Evolutionary conservation across 371 early-diverging fungal species (phyloP), one percentile per base, ranked within the genome.

Genomic region (Capillidium rhysosporum): DNA sequence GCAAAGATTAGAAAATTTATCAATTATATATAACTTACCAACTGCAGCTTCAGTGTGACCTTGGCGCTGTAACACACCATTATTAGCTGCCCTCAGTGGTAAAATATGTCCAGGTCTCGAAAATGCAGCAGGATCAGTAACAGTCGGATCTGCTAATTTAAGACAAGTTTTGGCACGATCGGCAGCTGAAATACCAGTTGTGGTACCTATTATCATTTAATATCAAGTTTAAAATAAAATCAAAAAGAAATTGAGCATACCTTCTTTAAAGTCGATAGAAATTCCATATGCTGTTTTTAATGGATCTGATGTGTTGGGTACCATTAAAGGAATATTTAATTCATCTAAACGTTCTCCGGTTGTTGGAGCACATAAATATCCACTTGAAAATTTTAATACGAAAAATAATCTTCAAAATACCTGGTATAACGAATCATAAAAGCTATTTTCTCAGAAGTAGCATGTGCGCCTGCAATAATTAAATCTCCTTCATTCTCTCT

Each of bases 401-500:
- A 5, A 5, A 43, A 43, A 43, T 16, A 43, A 16, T 43, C 9
- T 18, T 28, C 24, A 16, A 21, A 21, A 58, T 70, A 86, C 86
- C 84, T 84, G 16, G 88, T 82, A 67, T 94, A 75, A 45, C 90
- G 78, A 66, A 96, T 81, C 62, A 92, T 71, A 62, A 96, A 96
- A 10, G 94, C 92, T 75, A 90, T 80, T 63, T 88, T 81, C 58
- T 86, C 86, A 0, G 86, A 77, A 9, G 92, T 92, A 16, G 84
- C 65, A 59, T 79, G 77, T 63, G 92, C 80, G 12, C 86, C 94
- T 0, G 97, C 92, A 54, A 93, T 82, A 59, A 96, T 86, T 55
- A 96, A 66, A 60, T 96, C 97, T 51, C 97, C 97, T 62, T 96
- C 97, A 61, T 96, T 96, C 70, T 96, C 97, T 7, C 95, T 82